Evolutionary conservation across 2,329 filamentous ascomycete genomes (phyloP), one percentile per base, ranked within the genome.

Genomic region (Ophiostoma sp.): DNA sequence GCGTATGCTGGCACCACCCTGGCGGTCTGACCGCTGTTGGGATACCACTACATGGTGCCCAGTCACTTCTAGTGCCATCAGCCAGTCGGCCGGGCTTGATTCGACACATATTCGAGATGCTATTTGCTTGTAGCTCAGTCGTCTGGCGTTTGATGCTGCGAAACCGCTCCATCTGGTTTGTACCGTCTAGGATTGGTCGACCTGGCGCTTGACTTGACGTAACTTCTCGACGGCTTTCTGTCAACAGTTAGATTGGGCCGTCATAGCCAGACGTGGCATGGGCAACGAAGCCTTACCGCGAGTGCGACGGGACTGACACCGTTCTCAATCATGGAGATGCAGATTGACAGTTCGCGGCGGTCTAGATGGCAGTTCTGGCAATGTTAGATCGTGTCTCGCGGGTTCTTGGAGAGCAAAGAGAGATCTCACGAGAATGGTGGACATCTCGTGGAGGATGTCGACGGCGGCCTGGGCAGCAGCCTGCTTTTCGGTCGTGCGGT

Each of bases 271-370:
- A 38, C 27, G 11, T 3, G 12, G n/a, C 42, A 4, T 49, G 45
- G 5, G 8, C 14, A 60, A 27, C 27, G 40, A 11, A 16, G 5
- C 42, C 92, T 76, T 84, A 98, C 95, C 38, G 94, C 93, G 44
- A 99, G 82, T 0, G 94, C 95, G 77, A 98, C 94, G 0, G 95
- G 95, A 76, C 97, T 97, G 42, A 98, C 92, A 14, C 95, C 95
- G 76, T 97, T 97, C 79, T 99, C 95, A 74, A 99, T 96, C 78
- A 99, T 85, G 67, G 93, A 97, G 70, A 98, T 94, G 79, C 95
- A 99, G 71, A 97, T 91, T 3, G 93, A 97, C 18, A 99, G 83
- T 27, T 93, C 93, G 67, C 93, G 89, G 44, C 94, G 88, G 78
- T 97, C 93, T 63, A 99, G 87, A 72, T 96, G 87, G 71, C 94